Evolutionary conservation across 176 grass and related monocot genomes (phyloP).

Genomic region (Typha latifolia): DNA sequence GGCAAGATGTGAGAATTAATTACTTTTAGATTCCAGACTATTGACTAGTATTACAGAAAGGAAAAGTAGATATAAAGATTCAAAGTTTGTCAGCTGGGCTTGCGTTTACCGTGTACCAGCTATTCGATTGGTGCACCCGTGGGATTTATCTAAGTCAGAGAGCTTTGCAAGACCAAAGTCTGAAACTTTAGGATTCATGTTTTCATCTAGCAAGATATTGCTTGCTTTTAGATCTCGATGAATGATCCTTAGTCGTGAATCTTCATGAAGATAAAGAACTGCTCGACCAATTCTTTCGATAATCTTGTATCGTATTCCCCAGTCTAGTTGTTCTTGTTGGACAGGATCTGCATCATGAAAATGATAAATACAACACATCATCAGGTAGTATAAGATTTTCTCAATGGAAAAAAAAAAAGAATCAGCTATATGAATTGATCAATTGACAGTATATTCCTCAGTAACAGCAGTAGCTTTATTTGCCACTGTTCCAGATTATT

Average conservation of each 20-base stretch:
- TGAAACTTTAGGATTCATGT: slow-evolving; percentile 10
- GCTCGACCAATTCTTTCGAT: slow-evolving; percentile 4
- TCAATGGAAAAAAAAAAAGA: not conserved
- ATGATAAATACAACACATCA: no score
- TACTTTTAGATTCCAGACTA: not conserved
- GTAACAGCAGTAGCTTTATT: no score
- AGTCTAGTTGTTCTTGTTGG: slow-evolving; percentile 25
- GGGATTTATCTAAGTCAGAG: not conserved
- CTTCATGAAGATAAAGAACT: slow-evolving; percentile 15
- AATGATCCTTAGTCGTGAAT: slow-evolving; percentile 7
- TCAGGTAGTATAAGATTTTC: no score
- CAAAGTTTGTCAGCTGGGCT: no score
- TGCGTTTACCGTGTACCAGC: slow-evolving; percentile 11
- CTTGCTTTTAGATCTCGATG: slow-evolving; percentile 13
- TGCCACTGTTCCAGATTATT: no score
- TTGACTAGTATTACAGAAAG: not conserved
- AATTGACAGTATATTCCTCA: no score
- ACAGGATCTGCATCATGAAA: slow-evolving; percentile 13
- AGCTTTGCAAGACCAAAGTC: slow-evolving; percentile 16
- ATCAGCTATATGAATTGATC: no score
- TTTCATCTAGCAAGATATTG: slow-evolving; percentile 8
- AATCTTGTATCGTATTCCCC: slow-evolving; percentile 1
- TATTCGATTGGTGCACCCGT: not conserved
- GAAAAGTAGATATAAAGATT: no score
- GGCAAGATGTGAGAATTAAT: no score